Evolutionary conservation across 2,329 filamentous ascomycete species (phyloP).

Genomic region (Penicillium sp.): DNA sequence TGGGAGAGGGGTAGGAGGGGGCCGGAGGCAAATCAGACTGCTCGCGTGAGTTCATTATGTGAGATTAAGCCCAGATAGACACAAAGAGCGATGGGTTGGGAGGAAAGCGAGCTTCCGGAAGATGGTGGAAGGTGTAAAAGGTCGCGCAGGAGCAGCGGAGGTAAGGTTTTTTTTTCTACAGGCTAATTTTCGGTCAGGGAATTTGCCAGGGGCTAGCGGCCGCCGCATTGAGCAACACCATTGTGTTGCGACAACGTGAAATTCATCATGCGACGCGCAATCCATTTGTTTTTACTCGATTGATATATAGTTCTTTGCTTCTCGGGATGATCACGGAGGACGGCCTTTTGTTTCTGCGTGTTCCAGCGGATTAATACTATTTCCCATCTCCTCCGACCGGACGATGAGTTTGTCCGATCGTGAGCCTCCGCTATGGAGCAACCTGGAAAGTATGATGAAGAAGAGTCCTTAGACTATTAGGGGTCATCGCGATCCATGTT

Average conservation of each 20-base stretch:
- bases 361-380: constrained; percentile 51
- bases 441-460: not conserved
- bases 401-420: constrained; percentile 29
- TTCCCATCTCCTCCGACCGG: constrained; percentile 38
- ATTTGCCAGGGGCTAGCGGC: constrained; percentile 46
- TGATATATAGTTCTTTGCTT: constrained; percentile 30
- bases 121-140: constrained; percentile 33
- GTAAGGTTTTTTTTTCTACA: constrained; percentile 41
- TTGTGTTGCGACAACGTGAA: constrained; percentile 36
- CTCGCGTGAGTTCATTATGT: constrained; percentile 50
- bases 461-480: not conserved
- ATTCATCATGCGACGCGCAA: constrained; percentile 11
- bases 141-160: constrained; percentile 38
- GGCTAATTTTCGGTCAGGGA: constrained; percentile 44
- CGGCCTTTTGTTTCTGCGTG: constrained; percentile 52
- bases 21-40: constrained; percentile 52
- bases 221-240: constrained; percentile 42
- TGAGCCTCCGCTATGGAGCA: not conserved
- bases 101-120: constrained; percentile 44
- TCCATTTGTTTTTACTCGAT: constrained; percentile 14
- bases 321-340: constrained; percentile 44
- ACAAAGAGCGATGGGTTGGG: constrained; percentile 30
- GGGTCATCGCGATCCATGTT: not conserved
- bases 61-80: constrained; percentile 20
- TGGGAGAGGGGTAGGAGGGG: constrained; percentile 53